Percentiles rank a stretch among this genome's conserved stretches.
Conservation (phyloP, 805 yeast genomes). For the Wickerhamomyces chambardii region DNA sequence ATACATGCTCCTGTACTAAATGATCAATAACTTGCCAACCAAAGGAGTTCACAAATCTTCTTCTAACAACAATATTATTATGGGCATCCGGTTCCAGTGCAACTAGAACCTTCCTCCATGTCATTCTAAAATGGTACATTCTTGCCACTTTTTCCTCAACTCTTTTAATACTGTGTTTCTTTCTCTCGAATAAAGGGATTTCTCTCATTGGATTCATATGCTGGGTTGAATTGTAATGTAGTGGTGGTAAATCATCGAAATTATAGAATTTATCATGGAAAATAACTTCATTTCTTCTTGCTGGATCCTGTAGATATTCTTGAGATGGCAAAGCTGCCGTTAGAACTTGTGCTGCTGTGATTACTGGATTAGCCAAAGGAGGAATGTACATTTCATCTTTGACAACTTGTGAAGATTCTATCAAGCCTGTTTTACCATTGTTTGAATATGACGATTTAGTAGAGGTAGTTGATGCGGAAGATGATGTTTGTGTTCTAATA, state of each 20-base stretch:
- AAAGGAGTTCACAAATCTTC: constrained; percentile 85
- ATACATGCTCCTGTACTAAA: constrained; percentile 41
- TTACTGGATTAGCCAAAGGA: constrained; percentile 70
- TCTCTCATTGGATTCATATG: not conserved
- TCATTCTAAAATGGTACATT: constrained; percentile 74
- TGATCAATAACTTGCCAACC: constrained; percentile 95
- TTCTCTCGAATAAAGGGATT: not conserved
- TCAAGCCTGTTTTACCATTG: no score
- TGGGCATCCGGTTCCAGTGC: constrained; percentile 89
- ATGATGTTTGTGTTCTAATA: constrained; percentile 15
- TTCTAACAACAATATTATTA: constrained; percentile 81
- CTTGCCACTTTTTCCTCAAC: constrained; percentile 72
- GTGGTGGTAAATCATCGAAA: constrained; percentile 57
- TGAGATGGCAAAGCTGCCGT: constrained; percentile 74
- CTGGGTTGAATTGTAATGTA: constrained; percentile 24
- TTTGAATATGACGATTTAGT: no score
- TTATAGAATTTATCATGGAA: constrained; percentile 75
- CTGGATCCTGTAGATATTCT: constrained; percentile 61
- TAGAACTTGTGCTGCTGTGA: constrained; percentile 69
- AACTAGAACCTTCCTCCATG: constrained; percentile 90
- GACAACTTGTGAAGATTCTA: constrained; percentile 1
- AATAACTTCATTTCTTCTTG: constrained; percentile 52
- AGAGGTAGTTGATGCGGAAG: no score
- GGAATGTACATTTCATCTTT: constrained; percentile 25
- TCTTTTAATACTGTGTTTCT: constrained; percentile 6